These are phyloP conservation scores for Senna siamea DNA, from an alignment of 306 rosid genomes.

Conservation along the genomic window DNA sequence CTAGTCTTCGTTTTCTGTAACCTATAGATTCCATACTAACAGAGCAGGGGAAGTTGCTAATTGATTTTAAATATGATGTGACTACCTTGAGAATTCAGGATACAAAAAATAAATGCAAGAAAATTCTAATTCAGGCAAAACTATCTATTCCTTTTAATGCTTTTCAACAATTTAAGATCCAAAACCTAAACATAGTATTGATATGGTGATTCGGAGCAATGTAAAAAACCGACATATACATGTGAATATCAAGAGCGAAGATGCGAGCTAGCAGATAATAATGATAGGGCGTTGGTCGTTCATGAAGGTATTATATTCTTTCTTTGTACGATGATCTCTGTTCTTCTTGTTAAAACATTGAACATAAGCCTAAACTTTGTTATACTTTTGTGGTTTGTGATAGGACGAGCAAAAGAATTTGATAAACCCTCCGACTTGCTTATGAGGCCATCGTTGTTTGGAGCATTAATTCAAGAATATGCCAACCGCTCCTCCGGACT, in stretches of 20 bases:
- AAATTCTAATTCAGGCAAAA: neutral
- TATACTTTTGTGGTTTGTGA: too few species aligned
- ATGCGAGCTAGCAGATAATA: too few species aligned
- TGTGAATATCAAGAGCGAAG: neutral
- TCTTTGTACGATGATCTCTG: too few species aligned
- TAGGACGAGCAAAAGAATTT: too few species aligned
- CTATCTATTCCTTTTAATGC: neutral
- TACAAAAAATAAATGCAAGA: neutral
- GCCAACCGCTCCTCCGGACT: too few species aligned
- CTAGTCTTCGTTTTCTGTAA: neutral
- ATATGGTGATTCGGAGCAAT: neutral
- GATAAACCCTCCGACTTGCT: too few species aligned
- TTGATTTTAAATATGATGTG: neutral
- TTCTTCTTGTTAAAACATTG: too few species aligned
- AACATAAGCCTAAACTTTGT: too few species aligned
- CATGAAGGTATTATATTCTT: too few species aligned
- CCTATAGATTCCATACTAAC: neutral
- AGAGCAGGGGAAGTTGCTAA: neutral
- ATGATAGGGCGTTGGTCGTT: too few species aligned
- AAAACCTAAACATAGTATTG: neutral
- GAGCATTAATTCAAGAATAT: too few species aligned
- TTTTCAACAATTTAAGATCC: conserved; percentile 19
- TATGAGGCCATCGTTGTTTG: too few species aligned
- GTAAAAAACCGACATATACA: neutral
- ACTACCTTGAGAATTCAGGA: neutral